Evolutionary conservation across 2,329 filamentous ascomycete genomes (phyloP).

Genomic region (Scytalidium lignicola): DNA sequence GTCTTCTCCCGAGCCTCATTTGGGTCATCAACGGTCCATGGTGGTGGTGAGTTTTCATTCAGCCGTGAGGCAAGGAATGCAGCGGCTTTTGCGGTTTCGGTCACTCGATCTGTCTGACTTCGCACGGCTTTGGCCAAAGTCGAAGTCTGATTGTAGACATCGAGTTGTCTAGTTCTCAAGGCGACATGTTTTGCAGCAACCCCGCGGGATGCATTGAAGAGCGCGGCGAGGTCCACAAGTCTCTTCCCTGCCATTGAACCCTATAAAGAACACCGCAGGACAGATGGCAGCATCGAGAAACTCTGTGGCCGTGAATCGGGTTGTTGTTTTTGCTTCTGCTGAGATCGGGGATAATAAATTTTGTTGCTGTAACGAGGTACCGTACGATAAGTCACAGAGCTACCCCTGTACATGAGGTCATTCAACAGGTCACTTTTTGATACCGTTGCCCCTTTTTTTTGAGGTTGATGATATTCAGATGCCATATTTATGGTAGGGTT

Average conservation of each 20-base stretch:
- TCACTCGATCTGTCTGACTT: conserved; percentile 54
- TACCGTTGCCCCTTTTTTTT: not conserved
- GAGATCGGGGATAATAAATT: not conserved
- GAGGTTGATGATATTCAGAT: not conserved
- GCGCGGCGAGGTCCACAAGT: conserved; percentile 65
- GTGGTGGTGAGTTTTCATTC: conserved; percentile 38
- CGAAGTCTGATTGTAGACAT: conserved; percentile 59
- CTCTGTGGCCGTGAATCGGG: not conserved
- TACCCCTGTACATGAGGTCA: not conserved
- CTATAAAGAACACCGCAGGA: not conserved
- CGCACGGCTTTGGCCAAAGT: conserved; percentile 58
- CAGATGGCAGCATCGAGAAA: not conserved
- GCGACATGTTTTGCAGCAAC: conserved; percentile 60
- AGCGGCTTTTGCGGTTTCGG: conserved; percentile 56
- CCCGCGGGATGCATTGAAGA: conserved; percentile 64
- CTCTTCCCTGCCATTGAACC: conserved; percentile 51
- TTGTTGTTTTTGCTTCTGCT: not conserved
- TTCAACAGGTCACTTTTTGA: not conserved
- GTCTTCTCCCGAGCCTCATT: conserved; percentile 11
- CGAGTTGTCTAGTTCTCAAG: conserved; percentile 52
- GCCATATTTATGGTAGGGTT: too few species aligned
- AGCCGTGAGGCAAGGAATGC: conserved; percentile 53
- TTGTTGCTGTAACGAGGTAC: not conserved
- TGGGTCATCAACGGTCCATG: conserved; percentile 20
- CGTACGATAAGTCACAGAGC: not conserved